A percentile compares a stretch with the other conserved stretches of the same genome.
Evolutionary conservation across 805 yeast genomes (phyloP).

Genomic region (Starmerella riodocensis): DNA sequence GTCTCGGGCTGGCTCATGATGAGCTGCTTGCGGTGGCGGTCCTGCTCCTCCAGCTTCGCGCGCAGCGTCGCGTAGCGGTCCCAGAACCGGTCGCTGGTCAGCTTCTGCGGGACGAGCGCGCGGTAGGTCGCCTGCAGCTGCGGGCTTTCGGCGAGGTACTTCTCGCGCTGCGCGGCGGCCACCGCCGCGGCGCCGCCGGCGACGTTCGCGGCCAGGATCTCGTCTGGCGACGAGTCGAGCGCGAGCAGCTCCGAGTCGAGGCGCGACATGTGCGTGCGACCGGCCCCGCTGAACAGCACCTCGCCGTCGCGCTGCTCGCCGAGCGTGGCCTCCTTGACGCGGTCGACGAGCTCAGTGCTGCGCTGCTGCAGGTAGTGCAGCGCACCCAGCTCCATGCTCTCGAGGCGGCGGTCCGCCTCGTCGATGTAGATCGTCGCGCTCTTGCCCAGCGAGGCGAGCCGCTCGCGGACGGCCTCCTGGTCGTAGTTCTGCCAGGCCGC

Average conservation of each 20-base stretch:
- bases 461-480: constrained; percentile 19
- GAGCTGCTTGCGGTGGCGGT: constrained; percentile 51
- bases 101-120: constrained; percentile 50
- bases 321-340: constrained; percentile 33
- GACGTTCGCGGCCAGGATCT: constrained; percentile 31
- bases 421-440: constrained; percentile 55
- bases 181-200: constrained; percentile 20
- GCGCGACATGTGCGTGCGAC: constrained; percentile 35
- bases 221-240: constrained; percentile 37
- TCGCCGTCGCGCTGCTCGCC: constrained; percentile 24
- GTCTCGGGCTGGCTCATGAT: constrained; percentile 32
- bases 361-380: constrained; percentile 44
- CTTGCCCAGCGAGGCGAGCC: constrained; percentile 26
- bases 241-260: constrained; percentile 51
- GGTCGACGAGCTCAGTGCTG: constrained; percentile 34
- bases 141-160: constrained; percentile 35
- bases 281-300: constrained; percentile 31
- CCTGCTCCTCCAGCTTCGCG: constrained; percentile 43
- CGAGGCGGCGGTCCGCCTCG: constrained; percentile 59
- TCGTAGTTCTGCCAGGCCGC: constrained; percentile 14
- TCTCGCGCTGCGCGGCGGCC: constrained; percentile 36
- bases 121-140: constrained; percentile 45
- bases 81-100: constrained; percentile 61
- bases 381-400: constrained; percentile 57
- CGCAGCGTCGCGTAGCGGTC: constrained; percentile 47